Conservation (phyloP, 805 yeast species). For the Saturnispora dispora region DNA sequence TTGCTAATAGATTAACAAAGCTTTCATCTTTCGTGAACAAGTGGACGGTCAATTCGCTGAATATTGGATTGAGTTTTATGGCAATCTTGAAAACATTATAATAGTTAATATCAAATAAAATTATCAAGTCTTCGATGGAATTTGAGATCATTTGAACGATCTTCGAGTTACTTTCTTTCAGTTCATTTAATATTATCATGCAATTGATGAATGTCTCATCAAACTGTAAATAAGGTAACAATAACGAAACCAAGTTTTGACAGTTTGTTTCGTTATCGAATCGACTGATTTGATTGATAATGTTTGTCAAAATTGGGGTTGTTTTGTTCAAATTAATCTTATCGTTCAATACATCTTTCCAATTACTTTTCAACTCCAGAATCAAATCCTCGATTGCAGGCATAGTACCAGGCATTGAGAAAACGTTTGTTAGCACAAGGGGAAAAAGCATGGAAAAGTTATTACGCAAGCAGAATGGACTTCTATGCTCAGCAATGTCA, state of each 20-base stretch:
- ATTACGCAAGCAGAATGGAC: not conserved
- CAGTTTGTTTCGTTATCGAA: not conserved
- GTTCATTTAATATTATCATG: slow-evolving; percentile 7
- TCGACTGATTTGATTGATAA: not conserved
- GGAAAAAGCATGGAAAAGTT: not conserved
- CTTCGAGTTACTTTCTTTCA: slow-evolving; percentile 3
- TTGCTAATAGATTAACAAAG: slow-evolving; percentile 17
- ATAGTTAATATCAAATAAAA: slow-evolving; percentile 10
- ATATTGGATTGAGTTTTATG: slow-evolving; percentile 18
- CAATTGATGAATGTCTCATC: slow-evolving; percentile 6
- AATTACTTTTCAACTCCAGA: not conserved
- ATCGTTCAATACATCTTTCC: not conserved
- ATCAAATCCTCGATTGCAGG: not conserved
- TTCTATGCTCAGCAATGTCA: not conserved
- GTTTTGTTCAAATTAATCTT: not conserved
- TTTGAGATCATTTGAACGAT: slow-evolving; percentile 15
- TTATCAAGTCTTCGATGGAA: slow-evolving; percentile 17
- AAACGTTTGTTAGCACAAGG: not conserved
- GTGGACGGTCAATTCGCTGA: slow-evolving; percentile 11
- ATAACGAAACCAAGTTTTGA: not conserved
- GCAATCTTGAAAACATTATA: slow-evolving; percentile 14
- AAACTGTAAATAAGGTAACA: slow-evolving; percentile 4
- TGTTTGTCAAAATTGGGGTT: not conserved
- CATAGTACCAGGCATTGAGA: not conserved
- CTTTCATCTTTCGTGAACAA: slow-evolving; percentile 15